Base-by-base conservation (phyloP, 1,284 basidiomycete genomes). In the Heterobasidion occidentale region DNA sequence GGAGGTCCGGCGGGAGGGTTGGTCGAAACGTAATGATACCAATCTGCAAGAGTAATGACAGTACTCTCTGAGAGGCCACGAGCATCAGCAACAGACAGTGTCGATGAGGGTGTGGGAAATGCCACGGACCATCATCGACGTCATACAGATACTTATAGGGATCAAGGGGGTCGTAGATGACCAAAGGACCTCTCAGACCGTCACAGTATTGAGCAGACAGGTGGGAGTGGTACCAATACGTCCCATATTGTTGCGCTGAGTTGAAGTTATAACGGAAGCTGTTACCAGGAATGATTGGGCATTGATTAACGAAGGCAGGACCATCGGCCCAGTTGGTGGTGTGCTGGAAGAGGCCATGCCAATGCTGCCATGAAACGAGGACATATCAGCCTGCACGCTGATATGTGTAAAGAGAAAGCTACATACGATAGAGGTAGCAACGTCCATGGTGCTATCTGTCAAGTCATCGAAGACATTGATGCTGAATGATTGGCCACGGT, bases 241-340 rank as follows among this genome's bases (percentile, higher is more conserved):
- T 51, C n/a, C 50, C 46, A 17, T 48, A 33, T 17, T 48, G 17
- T 15, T 48, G 11, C 12, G 11, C 46, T 17, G 46, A 12, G 38
- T 19, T 33, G 33, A 63, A 54, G 34, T 38, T 50, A 48, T 64
- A 64, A 7, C 36, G 14, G 48, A 60, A 64, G 11, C 38, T 47
- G 36, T 62, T 48, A 2, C 46, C 45, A 7, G 63, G 56, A 9
- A 57, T 50, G 38, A 64, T 62, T 3, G 63, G 63, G 47, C 63
- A 64, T 51, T 64, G 63, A 7, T 49, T 62, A 20, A 64, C 63
- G 14, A 56, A 59, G 17, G 61, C 52, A 34, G 58, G 62, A 54
- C 71, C 72, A 60, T 73, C 71, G 11, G 64, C 67, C 60, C 64
- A 70, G 20, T 59, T 64, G 7, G 63, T 65, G 6, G 58, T 52